These are phyloP conservation scores for Auricularia sp. DNA, from an alignment of 768 basidiomycete genomes.

Conservation along the genomic window DNA sequence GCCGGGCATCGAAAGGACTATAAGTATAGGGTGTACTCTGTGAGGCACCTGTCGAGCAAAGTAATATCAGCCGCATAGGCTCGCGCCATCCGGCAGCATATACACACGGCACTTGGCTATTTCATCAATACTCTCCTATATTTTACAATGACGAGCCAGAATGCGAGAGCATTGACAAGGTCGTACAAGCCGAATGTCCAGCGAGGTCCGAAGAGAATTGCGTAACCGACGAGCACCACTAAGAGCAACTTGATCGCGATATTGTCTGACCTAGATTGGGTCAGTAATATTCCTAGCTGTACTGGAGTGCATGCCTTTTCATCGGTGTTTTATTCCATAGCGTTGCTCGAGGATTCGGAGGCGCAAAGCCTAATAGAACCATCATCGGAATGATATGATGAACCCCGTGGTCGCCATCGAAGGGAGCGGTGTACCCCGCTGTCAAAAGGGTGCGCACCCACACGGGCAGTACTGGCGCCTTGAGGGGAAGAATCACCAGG, in stretches of 20 bases:
- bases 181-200: constrained; percentile 60
- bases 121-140: neutral
- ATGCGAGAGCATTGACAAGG: constrained; percentile 39
- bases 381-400: constrained; percentile 42
- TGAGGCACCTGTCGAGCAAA: neutral
- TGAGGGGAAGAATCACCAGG: constrained; percentile 72
- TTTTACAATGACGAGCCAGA: constrained; percentile 29
- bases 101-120: neutral
- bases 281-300: neutral
- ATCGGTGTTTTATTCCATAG: constrained; percentile 20
- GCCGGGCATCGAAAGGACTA: no score
- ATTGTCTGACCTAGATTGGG: neutral
- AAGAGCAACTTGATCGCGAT: neutral
- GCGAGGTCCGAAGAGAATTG: constrained; percentile 61
- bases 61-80: neutral
- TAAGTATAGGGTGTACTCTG: no score
- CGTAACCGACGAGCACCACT: constrained; percentile 8
- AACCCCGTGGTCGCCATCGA: constrained; percentile 62
- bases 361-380: constrained; percentile 51
- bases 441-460: constrained; percentile 84
- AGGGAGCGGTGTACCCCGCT: constrained; percentile 69
- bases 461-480: constrained; percentile 68
- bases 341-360: constrained; percentile 32
- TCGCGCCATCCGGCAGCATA: neutral
- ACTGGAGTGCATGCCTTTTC: neutral